Base-by-base conservation (phyloP, 371 early-diverging fungal genomes). In the Syncephalastrum monosporum region DNA sequence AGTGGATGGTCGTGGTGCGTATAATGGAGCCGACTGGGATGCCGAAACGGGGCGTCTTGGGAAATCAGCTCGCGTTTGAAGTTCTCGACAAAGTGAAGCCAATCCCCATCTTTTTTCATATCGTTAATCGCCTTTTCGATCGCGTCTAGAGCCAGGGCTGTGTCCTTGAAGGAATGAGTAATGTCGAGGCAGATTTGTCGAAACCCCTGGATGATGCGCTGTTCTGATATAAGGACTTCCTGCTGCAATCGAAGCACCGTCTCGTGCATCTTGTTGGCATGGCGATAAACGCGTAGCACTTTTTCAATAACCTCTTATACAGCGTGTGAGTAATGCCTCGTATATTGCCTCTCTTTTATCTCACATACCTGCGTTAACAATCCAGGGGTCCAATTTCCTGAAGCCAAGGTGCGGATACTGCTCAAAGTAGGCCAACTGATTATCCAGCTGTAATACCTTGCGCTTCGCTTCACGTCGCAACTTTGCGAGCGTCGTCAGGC, bases 251-350 rank as follows among this genome's bases (percentile, higher is more conserved):
- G 53, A n/a, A 76, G n/a, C 10, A 76, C 65, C 0, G 77, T 71
- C 50, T 76, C 77, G 25, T 76, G 74, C 41, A 76, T 64, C 45
- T 69, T 76, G 58, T 76, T 76, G 48, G 73, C 67, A 29, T 76
- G 77, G 0, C 60, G 61, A 46, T 73, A 73, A 4, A 76, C 67
- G 23, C 73, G 73, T 42, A 73, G 53, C 61, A 76, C 69, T 52
- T 76, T 71, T 23, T 69, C 62, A 10, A 71, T 62, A 2, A 76
- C 77, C 42, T 54, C 76, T 76, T 59, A 8, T 49, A 12, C 16
- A 41, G 42, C 15, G 42, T 38, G 38, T 23, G 12, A 14, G 27
- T 29, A 41, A 41, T 16, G 10, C n/a, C 25, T 21, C 17, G 44
- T 16, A 0, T 13, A 43, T 19, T 41, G 14, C 17, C 14, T 5